phyloP scores from a whole-genome alignment of 257 asterid species.

The Solanum lignicaule region DNA sequence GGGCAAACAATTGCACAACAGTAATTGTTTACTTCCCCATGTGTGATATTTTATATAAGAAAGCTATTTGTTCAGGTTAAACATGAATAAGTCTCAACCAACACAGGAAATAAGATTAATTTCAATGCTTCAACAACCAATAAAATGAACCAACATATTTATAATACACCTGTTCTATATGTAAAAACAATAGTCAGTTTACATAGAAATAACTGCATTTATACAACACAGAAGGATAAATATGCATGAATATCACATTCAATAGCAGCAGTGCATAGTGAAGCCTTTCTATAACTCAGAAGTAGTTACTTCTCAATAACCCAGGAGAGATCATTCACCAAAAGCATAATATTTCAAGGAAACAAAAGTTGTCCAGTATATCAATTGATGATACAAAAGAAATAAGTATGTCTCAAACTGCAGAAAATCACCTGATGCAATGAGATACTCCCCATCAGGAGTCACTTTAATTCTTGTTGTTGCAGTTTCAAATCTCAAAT shows the following conservation, averaged over 20 bases:
- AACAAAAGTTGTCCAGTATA: neutral
- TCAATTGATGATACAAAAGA: neutral
- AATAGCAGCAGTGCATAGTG: neutral
- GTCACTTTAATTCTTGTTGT: constrained; percentile 73
- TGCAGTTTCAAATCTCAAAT: constrained; percentile 86
- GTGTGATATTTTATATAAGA: neutral
- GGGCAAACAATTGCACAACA: neutral
- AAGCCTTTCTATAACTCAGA: neutral
- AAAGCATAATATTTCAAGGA: neutral
- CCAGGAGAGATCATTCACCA: neutral
- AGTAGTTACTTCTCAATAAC: neutral
- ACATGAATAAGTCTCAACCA: neutral
- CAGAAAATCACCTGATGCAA: constrained; percentile 59
- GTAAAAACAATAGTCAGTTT: neutral
- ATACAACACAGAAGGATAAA: neutral
- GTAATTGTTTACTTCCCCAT: neutral
- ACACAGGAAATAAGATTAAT: neutral
- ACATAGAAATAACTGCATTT: neutral
- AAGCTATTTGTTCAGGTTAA: neutral
- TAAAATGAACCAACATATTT: neutral
- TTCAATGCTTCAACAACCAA: neutral
- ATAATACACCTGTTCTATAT: neutral
- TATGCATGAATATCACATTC: neutral
- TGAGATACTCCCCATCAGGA: constrained; percentile 79
- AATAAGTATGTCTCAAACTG: neutral